Percentiles rank a stretch among this genome's conserved stretches.
Evolutionary conservation across 768 basidiomycete species (phyloP).

Genomic region (Lactarius sanguifluus): DNA sequence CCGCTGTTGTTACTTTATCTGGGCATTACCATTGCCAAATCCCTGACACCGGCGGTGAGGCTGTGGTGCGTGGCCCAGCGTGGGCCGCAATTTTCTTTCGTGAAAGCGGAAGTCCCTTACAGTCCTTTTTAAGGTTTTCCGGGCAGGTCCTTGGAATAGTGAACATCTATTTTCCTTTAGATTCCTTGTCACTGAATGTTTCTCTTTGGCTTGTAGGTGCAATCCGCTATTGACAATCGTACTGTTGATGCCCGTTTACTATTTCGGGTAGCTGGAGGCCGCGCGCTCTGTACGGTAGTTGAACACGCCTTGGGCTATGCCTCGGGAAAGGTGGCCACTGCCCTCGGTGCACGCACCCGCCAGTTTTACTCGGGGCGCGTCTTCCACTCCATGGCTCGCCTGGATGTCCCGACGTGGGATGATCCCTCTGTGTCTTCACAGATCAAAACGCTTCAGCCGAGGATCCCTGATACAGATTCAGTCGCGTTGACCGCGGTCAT

Average conservation of each 20-base stretch:
- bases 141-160: constrained; percentile 20
- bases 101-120: neutral
- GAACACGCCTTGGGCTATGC: constrained; percentile 47
- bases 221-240: constrained; percentile 25
- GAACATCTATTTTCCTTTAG: constrained; percentile 26
- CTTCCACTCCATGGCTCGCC: constrained; percentile 64
- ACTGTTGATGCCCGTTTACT: constrained; percentile 21
- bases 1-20: constrained; percentile 18
- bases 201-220: constrained; percentile 11
- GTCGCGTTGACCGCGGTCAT: constrained; percentile 64
- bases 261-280: constrained; percentile 42
- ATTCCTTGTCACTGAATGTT: neutral
- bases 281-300: constrained; percentile 51
- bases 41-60: constrained; percentile 12
- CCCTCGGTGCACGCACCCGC: constrained; percentile 58
- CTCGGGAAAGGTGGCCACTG: constrained; percentile 42
- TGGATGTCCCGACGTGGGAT: constrained; percentile 75
- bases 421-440: constrained; percentile 66
- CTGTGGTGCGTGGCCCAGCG: constrained; percentile 15
- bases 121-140: constrained; percentile 11
- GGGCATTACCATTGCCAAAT: neutral
- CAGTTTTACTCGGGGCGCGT: constrained; percentile 60
- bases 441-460: constrained; percentile 50
- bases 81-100: neutral
- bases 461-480: constrained; percentile 34